Evolutionary conservation across 352 stramenopile genomes (phyloP).

Genomic region (Phytophthora multivora): DNA sequence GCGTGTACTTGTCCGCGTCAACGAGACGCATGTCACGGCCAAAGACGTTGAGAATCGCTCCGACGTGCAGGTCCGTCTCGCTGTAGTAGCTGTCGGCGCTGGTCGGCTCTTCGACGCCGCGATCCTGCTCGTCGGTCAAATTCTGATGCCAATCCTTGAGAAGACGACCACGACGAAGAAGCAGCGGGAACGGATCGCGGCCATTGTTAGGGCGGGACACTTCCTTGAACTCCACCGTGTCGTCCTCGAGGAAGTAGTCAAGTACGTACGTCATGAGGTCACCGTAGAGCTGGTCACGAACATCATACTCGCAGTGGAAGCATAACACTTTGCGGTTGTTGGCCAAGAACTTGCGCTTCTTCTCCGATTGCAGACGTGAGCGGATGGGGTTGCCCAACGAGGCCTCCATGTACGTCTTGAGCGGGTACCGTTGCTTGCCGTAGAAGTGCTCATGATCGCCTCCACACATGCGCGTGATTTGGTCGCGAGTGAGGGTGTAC

Average conservation of each 20-base stretch:
- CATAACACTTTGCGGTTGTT: constrained; percentile 88
- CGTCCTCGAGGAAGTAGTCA: constrained; percentile 89
- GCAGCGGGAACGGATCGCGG: constrained; percentile 76
- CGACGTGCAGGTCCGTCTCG: constrained; percentile 68
- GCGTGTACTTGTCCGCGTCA: constrained; percentile 79
- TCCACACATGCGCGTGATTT: constrained; percentile 79
- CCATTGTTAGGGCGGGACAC: constrained; percentile 80
- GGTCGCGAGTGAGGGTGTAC: constrained; percentile 78
- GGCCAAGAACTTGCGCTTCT: constrained; percentile 87
- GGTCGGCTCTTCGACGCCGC: constrained; percentile 75
- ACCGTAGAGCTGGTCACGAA: constrained; percentile 76
- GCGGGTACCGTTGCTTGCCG: constrained; percentile 72
- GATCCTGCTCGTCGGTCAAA: constrained; percentile 73
- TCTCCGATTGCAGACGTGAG: constrained; percentile 66
- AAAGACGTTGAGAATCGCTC: constrained; percentile 74
- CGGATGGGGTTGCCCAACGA: constrained; percentile 75
- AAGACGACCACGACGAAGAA: constrained; percentile 66
- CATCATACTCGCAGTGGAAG: constrained; percentile 89
- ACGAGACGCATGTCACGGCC: constrained; percentile 72
- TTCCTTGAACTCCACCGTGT: constrained; percentile 91
- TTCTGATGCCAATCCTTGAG: constrained; percentile 74
- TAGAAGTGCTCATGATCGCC: constrained; percentile 77
- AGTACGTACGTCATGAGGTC: constrained; percentile 83
- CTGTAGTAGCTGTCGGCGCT: constrained; percentile 72
- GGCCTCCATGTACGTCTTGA: constrained; percentile 89